These are phyloP conservation scores for Perkinsus marinus DNA, from an alignment of 169 alveolate genomes.

Conservation along the genomic window DNA sequence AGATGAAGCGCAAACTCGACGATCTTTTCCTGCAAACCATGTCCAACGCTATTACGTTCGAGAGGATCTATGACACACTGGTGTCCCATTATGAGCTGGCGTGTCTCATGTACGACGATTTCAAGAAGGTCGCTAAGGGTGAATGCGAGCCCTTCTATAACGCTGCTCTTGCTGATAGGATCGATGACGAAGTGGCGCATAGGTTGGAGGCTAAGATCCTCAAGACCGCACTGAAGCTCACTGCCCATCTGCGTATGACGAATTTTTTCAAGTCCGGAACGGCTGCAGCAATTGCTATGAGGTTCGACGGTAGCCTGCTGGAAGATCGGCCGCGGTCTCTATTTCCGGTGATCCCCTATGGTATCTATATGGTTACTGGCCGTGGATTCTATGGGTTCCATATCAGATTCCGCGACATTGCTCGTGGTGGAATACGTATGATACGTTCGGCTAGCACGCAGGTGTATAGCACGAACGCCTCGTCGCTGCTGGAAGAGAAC, in stretches of 20 bases:
- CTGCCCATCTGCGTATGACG: conserved; percentile 11
- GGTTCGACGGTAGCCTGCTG: background rate
- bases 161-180: background rate
- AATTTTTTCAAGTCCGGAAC: conserved; percentile 20
- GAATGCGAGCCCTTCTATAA: background rate
- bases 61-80: background rate
- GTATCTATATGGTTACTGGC: conserved; percentile 37
- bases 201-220: background rate
- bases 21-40: background rate
- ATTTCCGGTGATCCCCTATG: conserved; percentile 45
- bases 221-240: conserved; percentile 6
- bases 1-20: background rate
- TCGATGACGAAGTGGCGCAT: background rate
- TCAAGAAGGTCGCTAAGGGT: background rate
- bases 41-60: conserved; percentile 8
- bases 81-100: background rate
- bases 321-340: background rate
- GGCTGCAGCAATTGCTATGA: conserved; percentile 12
- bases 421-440: conserved; percentile 61
- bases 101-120: background rate
- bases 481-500: conserved; percentile 55
- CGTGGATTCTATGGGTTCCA: conserved; percentile 39
- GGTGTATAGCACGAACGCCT: conserved; percentile 38
- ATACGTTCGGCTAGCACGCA: conserved; percentile 35
- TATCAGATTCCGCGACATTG: conserved; percentile 47